Base-by-base conservation (phyloP, 140 eudicot genomes). In the Senecio squalidus region DNA sequence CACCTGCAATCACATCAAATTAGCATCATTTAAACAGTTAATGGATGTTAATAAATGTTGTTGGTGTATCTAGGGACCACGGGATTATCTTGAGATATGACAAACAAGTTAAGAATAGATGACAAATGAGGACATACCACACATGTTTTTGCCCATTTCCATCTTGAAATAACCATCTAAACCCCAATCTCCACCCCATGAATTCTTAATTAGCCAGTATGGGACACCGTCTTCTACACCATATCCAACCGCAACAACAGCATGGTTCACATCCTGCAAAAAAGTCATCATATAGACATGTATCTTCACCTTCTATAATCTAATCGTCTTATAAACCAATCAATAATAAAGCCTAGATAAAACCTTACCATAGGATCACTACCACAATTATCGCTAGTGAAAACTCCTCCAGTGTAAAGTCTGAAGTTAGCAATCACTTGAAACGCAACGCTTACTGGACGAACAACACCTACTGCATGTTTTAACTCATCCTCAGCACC, bases 111-210 rank as follows among this genome's bases (percentile, higher is more conserved):
- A 29, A 23, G 25, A 49, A 49, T 11, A 23, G 18, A 49, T 11
- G 55, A 49, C 25, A 4, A 34, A 18, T 24, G 16, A 30, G 34
- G 16, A 51, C 98, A 68, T 77, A 87, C 96, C 99, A 72, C 99
- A 93, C 99, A 93, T 88, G 82, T 93, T 93, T 75, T 93, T 93
- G 46, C 99, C 99, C 94, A 88, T 71, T 72, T 93, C 99, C 99
- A 93, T 93, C 54, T 88, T 93, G 51, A 93, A 93, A 74, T 88
- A 93, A 17, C 99, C 99, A 22, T 78, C 50, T 69, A 77, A 66
- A 66, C 96, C 99, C 96, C 99, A 93, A 50, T 80, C 85, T 20
- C 74, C 95, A 15, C 99, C 99, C 99, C 99, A 93, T 7, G 99
- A 93, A 78, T 93, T 93, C 78, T 93, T 93, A 14, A 93, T 88